Percentiles rank a stretch among this genome's conserved stretches.
These are phyloP conservation scores for Coleophoma eucalyptorum DNA, from an alignment of 2,329 filamentous ascomycete genomes.

Conservation along the genomic window DNA sequence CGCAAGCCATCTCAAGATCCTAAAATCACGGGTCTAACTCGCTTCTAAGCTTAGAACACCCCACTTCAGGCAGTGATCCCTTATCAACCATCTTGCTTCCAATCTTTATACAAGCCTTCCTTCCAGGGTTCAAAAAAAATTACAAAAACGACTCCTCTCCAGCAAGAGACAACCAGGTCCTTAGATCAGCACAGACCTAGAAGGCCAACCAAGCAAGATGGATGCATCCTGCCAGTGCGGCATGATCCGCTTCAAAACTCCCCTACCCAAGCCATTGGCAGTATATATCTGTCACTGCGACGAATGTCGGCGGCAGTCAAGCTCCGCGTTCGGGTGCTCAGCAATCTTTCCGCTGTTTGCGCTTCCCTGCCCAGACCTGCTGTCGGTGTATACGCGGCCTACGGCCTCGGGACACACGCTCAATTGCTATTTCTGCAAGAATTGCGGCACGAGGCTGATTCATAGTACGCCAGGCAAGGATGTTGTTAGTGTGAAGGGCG, in stretches of 20 bases:
- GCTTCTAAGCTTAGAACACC: too few species aligned
- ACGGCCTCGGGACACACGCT: conserved; percentile 53
- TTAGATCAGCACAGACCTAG: neutral
- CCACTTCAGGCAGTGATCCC: too few species aligned
- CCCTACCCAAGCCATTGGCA: conserved; percentile 53
- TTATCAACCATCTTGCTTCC: too few species aligned
- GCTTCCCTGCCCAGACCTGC: conserved; percentile 42
- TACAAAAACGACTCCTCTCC: neutral
- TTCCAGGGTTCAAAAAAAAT: too few species aligned
- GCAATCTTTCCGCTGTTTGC: conserved; percentile 67
- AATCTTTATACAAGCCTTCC: too few species aligned
- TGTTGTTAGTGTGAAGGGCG: conserved; percentile 63
- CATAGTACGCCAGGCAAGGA: conserved; percentile 58
- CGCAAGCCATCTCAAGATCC: too few species aligned
- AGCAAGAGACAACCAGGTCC: neutral
- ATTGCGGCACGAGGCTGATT: conserved; percentile 62
- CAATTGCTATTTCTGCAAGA: conserved; percentile 64
- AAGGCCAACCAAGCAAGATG: conserved; percentile 33
- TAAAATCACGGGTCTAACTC: too few species aligned
- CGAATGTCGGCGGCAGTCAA: conserved; percentile 61
- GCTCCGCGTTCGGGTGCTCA: conserved; percentile 64
- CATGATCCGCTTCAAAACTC: conserved; percentile 57
- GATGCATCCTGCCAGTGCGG: conserved; percentile 63
- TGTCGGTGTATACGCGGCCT: conserved; percentile 55
- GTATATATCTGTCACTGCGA: conserved; percentile 70